Base-by-base conservation (phyloP, 495 filamentous ascomycete species). In the Hypoxylon lenormandii region DNA sequence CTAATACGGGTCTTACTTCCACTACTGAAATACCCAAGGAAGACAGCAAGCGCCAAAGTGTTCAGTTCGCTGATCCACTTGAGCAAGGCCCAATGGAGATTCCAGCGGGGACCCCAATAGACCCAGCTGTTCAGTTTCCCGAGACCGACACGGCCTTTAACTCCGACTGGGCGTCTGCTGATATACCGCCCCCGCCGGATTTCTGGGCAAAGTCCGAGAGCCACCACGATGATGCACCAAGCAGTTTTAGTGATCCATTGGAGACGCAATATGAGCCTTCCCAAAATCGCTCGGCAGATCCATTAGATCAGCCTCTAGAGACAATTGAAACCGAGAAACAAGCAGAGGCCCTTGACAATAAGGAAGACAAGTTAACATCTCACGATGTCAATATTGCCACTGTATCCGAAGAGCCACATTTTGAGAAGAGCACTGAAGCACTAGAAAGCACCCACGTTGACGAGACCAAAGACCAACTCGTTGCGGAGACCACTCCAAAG, bases 21-120 rank as follows among this genome's bases (percentile, higher is more conserved):
- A 54, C 57, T 12, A 49, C 19, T 6, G 55, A 66, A 47, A 64
- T 51, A 12, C 57, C 72, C 7, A 74, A 75, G 43, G 74, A 77
- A 64, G 69, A 63, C 28, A 76, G 75, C 60, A 70, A 64, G 38
- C 74, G 54, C 37, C 74, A 76, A 33, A 77, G 53, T 62, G 55
- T 70, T 15, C 65, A 72, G 30, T 56, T 70, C 15, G 53, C 61
- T 23, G 72, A 72, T 8, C 57, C 72, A 19, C 51, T 60, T 13
- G 69, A 69, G 45, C 65, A 71, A 22, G 36, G 8, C 30, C 19
- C 51, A 43, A 68, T 62, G 45, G 69, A 73, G 33, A 49, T 42
- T 6, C 57, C 69, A 5, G 11, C 10, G 45, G 69, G 71, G 23
- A 49, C 40, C 6, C 57, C 69, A 5, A 11, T 5, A 47, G 60